Evolutionary conservation across 345 rosid species (phyloP).

Genomic region (Eucalyptus tenuipes): DNA sequence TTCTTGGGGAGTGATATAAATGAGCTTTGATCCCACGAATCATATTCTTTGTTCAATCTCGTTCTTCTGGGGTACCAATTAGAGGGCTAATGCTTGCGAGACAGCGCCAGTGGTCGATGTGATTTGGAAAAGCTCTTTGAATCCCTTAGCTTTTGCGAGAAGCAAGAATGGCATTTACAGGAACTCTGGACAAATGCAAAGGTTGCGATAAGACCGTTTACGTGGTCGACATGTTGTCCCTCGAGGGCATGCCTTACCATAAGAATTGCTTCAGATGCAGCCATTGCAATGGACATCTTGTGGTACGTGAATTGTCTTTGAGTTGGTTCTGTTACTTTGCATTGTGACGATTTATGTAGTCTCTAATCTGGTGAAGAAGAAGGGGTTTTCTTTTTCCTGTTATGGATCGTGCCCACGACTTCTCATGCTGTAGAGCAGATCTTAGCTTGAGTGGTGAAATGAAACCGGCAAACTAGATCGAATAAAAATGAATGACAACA

Average conservation of each 20-base stretch:
- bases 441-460: not conserved
- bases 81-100: not conserved
- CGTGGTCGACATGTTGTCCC: conserved; percentile 73
- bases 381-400: not conserved
- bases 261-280: conserved; percentile 85
- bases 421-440: not conserved
- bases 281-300: conserved; percentile 91
- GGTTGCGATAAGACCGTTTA: conserved; percentile 87
- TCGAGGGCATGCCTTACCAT: conserved; percentile 83
- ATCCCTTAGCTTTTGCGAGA: not conserved
- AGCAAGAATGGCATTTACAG: conserved; percentile 66
- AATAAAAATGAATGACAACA: not conserved
- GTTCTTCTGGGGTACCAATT: not conserved
- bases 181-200: conserved; percentile 88
- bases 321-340: not conserved
- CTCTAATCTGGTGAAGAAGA: not conserved
- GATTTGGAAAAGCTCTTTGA: not conserved
- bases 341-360: not conserved
- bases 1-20: conserved; percentile 17
- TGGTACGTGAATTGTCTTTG: conserved; percentile 14
- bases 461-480: not conserved
- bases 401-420: not conserved
- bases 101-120: not conserved
- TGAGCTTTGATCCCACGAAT: conserved; percentile 14
- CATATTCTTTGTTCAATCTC: conserved; percentile 18